Evolutionary conservation across 208 protist species (phyloP).

Genomic region (Blastocrithidia nonstop): DNA sequence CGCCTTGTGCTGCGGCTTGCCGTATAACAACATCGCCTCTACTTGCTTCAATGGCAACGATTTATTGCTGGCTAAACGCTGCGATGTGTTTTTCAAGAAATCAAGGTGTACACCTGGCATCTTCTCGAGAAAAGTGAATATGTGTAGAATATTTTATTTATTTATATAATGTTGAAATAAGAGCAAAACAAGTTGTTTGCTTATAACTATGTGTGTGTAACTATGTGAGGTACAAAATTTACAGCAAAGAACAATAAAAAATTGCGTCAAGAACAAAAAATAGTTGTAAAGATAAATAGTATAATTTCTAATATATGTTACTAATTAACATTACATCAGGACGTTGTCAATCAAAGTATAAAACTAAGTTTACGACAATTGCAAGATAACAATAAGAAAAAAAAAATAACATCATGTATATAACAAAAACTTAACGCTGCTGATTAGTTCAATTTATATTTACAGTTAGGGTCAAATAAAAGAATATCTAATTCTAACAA

Average conservation of each 20-base stretch:
- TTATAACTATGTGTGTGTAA: background rate
- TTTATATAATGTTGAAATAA: background rate
- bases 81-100: constrained; percentile 77
- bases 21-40: constrained; percentile 75
- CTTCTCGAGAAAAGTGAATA: background rate
- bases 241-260: background rate
- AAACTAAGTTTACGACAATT: too few relatives aligned
- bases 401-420: too few relatives aligned
- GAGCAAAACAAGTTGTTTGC: background rate
- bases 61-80: constrained; percentile 65
- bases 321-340: too few relatives aligned
- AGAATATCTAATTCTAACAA: too few relatives aligned
- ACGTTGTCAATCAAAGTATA: too few relatives aligned
- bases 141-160: constrained; percentile 2
- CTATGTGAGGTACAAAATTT: constrained; percentile 1
- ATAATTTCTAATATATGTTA: too few relatives aligned
- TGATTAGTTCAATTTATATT: too few relatives aligned
- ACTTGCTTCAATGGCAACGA: constrained; percentile 74
- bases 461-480: too few relatives aligned
- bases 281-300: too few relatives aligned
- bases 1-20: constrained; percentile 58
- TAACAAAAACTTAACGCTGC: too few relatives aligned
- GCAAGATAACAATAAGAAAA: too few relatives aligned
- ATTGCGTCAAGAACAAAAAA: background rate
- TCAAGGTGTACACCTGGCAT: constrained; percentile 69